Percentiles rank a stretch among this genome's conserved stretches.
Evolutionary conservation across 2,329 filamentous ascomycete genomes (phyloP).

Genomic region (Beauveria pseudobassiana): DNA sequence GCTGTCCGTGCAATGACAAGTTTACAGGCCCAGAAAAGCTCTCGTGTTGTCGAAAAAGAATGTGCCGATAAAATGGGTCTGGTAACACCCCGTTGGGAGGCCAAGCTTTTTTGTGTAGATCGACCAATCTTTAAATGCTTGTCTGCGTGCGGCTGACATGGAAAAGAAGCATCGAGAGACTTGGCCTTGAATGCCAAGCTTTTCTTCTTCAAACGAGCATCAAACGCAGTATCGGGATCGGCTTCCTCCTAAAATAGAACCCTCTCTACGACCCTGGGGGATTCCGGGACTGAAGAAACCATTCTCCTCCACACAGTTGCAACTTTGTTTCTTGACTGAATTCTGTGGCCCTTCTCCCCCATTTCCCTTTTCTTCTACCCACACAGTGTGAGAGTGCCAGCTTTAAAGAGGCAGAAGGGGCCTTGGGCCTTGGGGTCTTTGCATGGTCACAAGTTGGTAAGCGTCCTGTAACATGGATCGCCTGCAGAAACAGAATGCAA

Average conservation of each 20-base stretch:
- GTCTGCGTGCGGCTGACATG: neutral
- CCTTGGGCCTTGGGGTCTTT: no score
- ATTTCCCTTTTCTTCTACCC: no score
- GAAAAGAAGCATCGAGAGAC: constrained; percentile 9
- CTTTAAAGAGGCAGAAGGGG: no score
- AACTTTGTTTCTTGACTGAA: neutral
- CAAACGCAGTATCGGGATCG: neutral
- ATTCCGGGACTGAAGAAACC: neutral
- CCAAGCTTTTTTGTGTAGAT: constrained; percentile 6
- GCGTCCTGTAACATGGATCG: no score
- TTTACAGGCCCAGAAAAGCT: neutral
- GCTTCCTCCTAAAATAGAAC: constrained; percentile 9
- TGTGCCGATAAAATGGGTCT: neutral
- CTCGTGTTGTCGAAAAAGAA: neutral
- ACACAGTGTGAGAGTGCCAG: no score
- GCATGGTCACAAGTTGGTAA: no score
- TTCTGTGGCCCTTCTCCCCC: no score
- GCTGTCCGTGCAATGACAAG: neutral
- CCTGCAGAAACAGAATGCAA: no score
- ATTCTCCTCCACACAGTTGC: neutral
- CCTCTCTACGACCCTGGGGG: neutral
- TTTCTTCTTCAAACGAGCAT: neutral
- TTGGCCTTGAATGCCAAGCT: constrained; percentile 13
- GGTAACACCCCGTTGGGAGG: neutral
- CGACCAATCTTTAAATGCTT: neutral